Base-by-base conservation (phyloP, 2,329 filamentous ascomycete genomes). In the Arthrobotrys musiformis region DNA sequence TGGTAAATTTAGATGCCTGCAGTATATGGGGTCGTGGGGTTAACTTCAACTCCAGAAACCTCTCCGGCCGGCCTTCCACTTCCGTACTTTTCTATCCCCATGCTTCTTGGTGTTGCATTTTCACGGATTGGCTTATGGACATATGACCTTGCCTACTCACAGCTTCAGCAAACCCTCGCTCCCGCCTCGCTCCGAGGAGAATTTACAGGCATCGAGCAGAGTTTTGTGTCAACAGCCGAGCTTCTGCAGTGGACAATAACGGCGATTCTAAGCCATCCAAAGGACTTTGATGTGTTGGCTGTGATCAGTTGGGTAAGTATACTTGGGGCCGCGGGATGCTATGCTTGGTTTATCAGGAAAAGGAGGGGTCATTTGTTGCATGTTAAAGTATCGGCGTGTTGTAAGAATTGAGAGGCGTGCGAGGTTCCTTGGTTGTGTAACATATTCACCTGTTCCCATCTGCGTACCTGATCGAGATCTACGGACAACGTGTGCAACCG, bases 131-230 rank as follows among this genome's bases (percentile, higher is more conserved):
- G 84, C 4, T n/a, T 77, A 15, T 77, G 85, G 85, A 82, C 84
- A 46, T 85, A 82, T 79, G 85, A 86, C 79, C 82, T 86, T 7
- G 84, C 84, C 2, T 85, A 84, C 7, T 84, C 85, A 77, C 84
- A 85, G 75, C 79, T 85, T 78, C 89, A 79, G 79, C 84, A 81
- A 81, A 86, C 61, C 79, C 84, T 80, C 15, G 81, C 84, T 8
- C 79, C 81, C 1, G 76, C 79, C 11, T 75, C 81, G 1, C 80
- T 82, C 19, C 82, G 84, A 15, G 84, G 85, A 0, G 84, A 83
- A 56, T 85, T 85, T 68, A 83, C 84, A 0, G 85, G 85, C 11
- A 83, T 84, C 4, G 85, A 86, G 79, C 83, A 83, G 74, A 82
- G 82, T 4, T 82, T 85, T 54, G 80, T 84, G 13, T 83, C 83